Conservation (phyloP, 2,329 filamentous ascomycete species). For the Nemania diffusa region DNA sequence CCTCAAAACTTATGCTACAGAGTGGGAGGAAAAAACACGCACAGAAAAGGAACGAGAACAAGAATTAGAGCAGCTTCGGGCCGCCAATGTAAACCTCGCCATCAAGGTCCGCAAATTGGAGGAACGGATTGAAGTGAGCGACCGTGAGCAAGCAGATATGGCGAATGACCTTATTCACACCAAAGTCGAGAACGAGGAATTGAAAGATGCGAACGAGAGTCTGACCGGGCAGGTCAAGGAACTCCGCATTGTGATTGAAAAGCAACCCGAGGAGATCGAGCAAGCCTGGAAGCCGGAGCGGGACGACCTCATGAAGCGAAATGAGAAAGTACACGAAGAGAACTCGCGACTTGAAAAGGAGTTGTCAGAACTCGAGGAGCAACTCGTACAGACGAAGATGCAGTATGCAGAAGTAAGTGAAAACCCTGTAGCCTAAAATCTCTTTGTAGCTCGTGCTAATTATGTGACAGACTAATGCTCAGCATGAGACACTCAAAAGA, state of each 20-base stretch:
- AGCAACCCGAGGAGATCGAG: slow-evolving; percentile 90
- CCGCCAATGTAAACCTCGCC: slow-evolving; percentile 73
- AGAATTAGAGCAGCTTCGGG: slow-evolving; percentile 79
- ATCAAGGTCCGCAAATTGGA: slow-evolving; percentile 85
- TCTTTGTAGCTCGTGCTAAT: slow-evolving; percentile 22
- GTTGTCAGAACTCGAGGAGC: slow-evolving; percentile 89
- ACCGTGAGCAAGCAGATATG: slow-evolving; percentile 88
- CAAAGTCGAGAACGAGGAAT: slow-evolving; percentile 91
- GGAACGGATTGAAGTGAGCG: slow-evolving; percentile 86
- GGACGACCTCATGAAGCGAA: slow-evolving; percentile 90
- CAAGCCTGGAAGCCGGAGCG: slow-evolving; percentile 83
- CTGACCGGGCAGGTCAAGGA: slow-evolving; percentile 86
- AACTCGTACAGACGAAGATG: slow-evolving; percentile 94
- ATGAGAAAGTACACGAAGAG: slow-evolving; percentile 92
- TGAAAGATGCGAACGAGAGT: slow-evolving; percentile 89
- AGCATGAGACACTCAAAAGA: slow-evolving; percentile 77
- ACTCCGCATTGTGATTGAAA: slow-evolving; percentile 85
- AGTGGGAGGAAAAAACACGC: slow-evolving; percentile 94
- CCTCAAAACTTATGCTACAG: slow-evolving; percentile 80
- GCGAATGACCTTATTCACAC: slow-evolving; percentile 91
- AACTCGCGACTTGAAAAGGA: slow-evolving; percentile 90
- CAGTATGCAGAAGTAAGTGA: slow-evolving; percentile 88
- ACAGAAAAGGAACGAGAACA: slow-evolving; percentile 82
- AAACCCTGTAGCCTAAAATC: not conserved
- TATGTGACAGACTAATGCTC: slow-evolving; percentile 69